These are phyloP conservation scores for Rhynchospora tenuis DNA, from an alignment of 176 grass and related monocot species.

Conservation along the genomic window DNA sequence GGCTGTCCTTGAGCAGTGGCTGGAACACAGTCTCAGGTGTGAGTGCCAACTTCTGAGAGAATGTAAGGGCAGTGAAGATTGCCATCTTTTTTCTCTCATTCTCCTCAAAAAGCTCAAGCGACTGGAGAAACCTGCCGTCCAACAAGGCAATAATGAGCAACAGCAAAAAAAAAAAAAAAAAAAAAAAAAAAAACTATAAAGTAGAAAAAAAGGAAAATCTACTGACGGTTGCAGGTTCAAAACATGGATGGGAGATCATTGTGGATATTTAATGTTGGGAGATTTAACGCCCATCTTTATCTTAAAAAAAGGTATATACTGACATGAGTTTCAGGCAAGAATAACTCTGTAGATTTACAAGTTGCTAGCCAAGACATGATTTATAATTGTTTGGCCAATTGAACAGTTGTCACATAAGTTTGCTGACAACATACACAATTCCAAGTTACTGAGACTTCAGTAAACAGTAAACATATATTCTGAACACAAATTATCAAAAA, in stretches of 20 bases:
- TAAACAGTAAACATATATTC: not conserved
- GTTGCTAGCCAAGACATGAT: not conserved
- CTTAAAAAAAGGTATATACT: too few relatives aligned
- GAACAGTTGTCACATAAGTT: not conserved
- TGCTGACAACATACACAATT: not conserved
- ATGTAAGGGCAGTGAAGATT: conserved; percentile 87
- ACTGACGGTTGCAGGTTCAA: not conserved
- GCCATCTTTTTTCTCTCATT: conserved; percentile 90
- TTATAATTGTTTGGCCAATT: not conserved
- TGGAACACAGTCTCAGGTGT: conserved; percentile 93
- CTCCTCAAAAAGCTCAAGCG: conserved; percentile 90
- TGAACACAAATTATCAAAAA: too few relatives aligned
- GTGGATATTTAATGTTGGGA: too few relatives aligned
- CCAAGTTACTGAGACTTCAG: not conserved
- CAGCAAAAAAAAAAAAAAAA: too few relatives aligned
- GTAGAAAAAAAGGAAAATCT: not conserved
- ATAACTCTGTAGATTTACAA: not conserved
- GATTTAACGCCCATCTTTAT: too few relatives aligned
- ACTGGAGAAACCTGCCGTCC: conserved; percentile 77
- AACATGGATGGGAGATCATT: too few relatives aligned
- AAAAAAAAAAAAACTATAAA: not conserved
- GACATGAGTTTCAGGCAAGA: too few relatives aligned
- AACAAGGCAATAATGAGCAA: not conserved
- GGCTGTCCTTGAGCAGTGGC: conserved; percentile 87
- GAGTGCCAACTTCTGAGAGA: conserved; percentile 96